These are phyloP conservation scores for Fusarium bactridioides DNA, from an alignment of 2,329 filamentous ascomycete genomes.

Conservation along the genomic window DNA sequence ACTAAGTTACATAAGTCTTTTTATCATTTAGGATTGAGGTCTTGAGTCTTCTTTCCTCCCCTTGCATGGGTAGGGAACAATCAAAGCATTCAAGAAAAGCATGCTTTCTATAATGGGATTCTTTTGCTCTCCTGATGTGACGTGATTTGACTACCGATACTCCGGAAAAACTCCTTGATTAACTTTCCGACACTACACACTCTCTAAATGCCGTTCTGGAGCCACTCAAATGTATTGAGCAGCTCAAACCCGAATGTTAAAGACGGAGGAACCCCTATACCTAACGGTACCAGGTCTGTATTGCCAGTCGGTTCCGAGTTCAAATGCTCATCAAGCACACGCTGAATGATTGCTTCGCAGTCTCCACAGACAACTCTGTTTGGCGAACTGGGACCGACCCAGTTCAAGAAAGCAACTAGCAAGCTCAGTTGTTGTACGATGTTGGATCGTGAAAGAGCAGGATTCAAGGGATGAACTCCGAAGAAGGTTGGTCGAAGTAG, in stretches of 20 bases:
- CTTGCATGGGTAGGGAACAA: not conserved
- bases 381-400: slow-evolving; percentile 57
- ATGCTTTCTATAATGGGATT: not conserved
- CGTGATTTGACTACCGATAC: not conserved
- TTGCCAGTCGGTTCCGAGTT: slow-evolving; percentile 45
- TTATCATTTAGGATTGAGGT: not conserved
- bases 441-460: slow-evolving; percentile 53
- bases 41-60: not conserved
- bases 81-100: not conserved
- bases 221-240: slow-evolving; percentile 53
- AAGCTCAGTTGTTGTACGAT: slow-evolving; percentile 61
- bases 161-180: not conserved
- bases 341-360: slow-evolving; percentile 57
- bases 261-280: slow-evolving; percentile 45
- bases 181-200: not conserved
- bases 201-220: not conserved
- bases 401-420: slow-evolving; percentile 59
- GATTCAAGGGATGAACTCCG: slow-evolving; percentile 43
- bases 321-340: slow-evolving; percentile 58
- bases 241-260: slow-evolving; percentile 56
- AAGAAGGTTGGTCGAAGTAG: slow-evolving; percentile 53
- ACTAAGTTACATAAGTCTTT: not conserved
- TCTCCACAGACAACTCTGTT: slow-evolving; percentile 56
- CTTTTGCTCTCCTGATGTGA: not conserved
- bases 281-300: slow-evolving; percentile 33